Evolutionary conservation across 148 eudicot species (phyloP).

Genomic region (Hydrangea macrophylla): DNA sequence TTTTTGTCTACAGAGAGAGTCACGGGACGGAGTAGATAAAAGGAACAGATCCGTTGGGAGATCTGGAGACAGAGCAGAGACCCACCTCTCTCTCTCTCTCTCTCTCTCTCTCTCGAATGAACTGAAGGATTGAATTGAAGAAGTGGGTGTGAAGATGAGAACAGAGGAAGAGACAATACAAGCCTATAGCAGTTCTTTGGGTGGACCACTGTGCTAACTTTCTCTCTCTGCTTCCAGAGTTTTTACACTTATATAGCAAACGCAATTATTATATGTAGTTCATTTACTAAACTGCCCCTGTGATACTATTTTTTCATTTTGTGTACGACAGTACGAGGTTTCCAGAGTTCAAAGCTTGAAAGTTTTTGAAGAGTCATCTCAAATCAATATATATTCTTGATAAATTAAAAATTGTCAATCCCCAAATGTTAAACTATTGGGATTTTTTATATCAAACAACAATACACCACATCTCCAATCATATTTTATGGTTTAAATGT

Average conservation of each 20-base stretch:
- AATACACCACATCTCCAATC: too few relatives aligned
- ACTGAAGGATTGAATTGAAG: slow-evolving; percentile 12
- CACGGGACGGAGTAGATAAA: slow-evolving; percentile 35
- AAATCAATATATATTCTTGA: too few relatives aligned
- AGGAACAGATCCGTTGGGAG: slow-evolving; percentile 32
- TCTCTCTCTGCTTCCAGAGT: slow-evolving; percentile 7
- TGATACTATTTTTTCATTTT: too few relatives aligned
- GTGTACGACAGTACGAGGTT: too few relatives aligned
- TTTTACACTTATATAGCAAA: too few relatives aligned
- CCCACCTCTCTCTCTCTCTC: slow-evolving; percentile 27
- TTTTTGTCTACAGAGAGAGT: slow-evolving; percentile 12
- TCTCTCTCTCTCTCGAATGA: slow-evolving; percentile 27
- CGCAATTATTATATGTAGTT: slow-evolving; percentile 22
- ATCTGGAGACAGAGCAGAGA: slow-evolving; percentile 36
- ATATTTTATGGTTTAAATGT: too few relatives aligned
- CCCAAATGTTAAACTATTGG: too few relatives aligned
- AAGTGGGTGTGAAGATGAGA: slow-evolving; percentile 20
- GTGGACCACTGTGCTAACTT: slow-evolving; percentile 46
- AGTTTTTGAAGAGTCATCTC: too few relatives aligned
- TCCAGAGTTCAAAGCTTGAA: too few relatives aligned
- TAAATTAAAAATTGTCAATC: too few relatives aligned
- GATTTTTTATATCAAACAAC: too few relatives aligned
- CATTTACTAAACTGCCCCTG: slow-evolving; percentile 39
- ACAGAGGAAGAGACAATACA: slow-evolving; percentile 46
- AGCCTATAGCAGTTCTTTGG: slow-evolving; percentile 15